Percentiles rank a stretch among this genome's conserved stretches.
Evolutionary conservation across 352 stramenopile species (phyloP).

Genomic region (Phytophthora fragariae): DNA sequence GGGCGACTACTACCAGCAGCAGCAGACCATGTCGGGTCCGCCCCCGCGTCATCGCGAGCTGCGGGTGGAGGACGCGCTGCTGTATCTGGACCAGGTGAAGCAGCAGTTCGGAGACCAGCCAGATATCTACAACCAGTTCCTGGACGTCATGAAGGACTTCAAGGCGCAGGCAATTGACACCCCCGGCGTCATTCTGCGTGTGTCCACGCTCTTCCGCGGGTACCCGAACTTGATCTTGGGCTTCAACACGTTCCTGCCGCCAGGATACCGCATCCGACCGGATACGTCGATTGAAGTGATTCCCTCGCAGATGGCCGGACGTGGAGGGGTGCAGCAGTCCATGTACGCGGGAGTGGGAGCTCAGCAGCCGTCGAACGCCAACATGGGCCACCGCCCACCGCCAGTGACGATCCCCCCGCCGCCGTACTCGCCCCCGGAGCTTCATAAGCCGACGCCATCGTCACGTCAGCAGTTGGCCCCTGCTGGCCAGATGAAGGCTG

Average conservation of each 20-base stretch:
- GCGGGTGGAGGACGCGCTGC: conserved; percentile 98
- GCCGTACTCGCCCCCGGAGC: conserved; percentile 64
- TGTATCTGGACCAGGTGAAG: conserved; percentile 99
- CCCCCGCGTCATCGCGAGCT: conserved; percentile 77
- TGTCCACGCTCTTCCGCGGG: conserved; percentile 98
- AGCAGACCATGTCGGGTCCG: conserved; percentile 28
- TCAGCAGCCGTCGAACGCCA: conserved; percentile 40
- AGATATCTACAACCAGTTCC: conserved; percentile 99
- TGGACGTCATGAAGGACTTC: conserved; percentile 99
- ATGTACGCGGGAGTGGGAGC: conserved; percentile 49
- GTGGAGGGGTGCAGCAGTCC: conserved; percentile 40
- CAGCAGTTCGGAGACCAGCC: conserved; percentile 99
- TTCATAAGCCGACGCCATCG: conserved; percentile 54
- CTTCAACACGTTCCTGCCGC: conserved; percentile 99
- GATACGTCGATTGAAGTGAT: conserved; percentile 87
- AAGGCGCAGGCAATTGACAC: conserved; percentile 99
- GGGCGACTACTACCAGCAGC: conserved; percentile 53
- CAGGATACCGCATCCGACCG: conserved; percentile 90
- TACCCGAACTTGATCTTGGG: conserved; percentile 98
- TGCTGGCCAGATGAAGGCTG: conserved; percentile 39
- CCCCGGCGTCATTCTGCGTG: conserved; percentile 97
- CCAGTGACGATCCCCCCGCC: conserved; percentile 77
- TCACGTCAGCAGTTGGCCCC: conserved; percentile 59
- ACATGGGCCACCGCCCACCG: conserved; percentile 63
- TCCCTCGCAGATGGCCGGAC: conserved; percentile 65